Base-by-base conservation (phyloP, 2,329 filamentous ascomycete species). In the Ustulina deusta region DNA sequence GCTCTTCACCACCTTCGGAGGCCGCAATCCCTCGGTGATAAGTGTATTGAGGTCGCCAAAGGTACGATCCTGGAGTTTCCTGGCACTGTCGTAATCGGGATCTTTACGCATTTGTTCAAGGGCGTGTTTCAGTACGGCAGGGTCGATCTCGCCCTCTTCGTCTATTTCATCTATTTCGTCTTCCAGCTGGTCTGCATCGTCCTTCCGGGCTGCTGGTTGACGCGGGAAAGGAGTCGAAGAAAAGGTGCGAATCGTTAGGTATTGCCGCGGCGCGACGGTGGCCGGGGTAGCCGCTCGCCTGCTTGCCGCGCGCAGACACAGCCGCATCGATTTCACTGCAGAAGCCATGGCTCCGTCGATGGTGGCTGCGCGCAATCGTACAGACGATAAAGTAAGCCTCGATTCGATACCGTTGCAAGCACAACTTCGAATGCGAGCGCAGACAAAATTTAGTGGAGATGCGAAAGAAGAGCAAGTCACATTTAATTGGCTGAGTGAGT, bases 261-360 rank as follows among this genome's bases (percentile, higher is more conserved):
- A 63, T 65, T 71, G 69, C 48, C 65, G 75, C 25, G 71, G 63
- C 52, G 70, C 63, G 54, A 71, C 55, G 40, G 66, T 66, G 15
- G 66, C 70, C 27, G 69, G 59, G 44, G 71, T 61, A 25, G 73
- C 69, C 36, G 73, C 49, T 55, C 71, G 72, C 61, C 78, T 77
- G 74, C 66, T 55, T 22, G 77, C 77, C 66, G 77, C 75, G 72
- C 78, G 80, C 66, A 81, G 72, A 70, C 77, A 79, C 61, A 81
- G 74, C 75, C 81, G 80, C 74, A 83, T 75, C 17, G 81, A 77
- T 71, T 78, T 79, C 69, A 80, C 77, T 66, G 79, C 77, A 66
- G 80, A 80, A 73, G 81, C 79, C 81, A 83, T 83, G 69, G 68
- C 74, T 69, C 65, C 68, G 66, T 71, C 56, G 69, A 71, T 74